These are phyloP conservation scores for Corylus avellana DNA, from an alignment of 306 rosid species.

Conservation along the genomic window DNA sequence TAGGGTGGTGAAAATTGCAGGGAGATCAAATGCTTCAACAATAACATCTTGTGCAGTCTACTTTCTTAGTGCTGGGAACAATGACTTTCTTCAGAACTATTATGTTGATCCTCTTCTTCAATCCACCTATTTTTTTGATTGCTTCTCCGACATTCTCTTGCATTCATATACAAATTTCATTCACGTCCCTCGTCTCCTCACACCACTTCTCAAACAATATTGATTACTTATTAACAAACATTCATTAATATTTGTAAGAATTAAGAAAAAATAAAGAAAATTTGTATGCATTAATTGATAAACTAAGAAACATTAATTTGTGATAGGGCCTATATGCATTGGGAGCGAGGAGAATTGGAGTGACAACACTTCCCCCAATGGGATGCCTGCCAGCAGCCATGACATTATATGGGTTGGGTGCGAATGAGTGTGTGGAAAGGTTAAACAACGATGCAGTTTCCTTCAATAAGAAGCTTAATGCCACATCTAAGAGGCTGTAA, in stretches of 20 bases:
- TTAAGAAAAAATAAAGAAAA: no score
- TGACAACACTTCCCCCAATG: slow-evolving; percentile 62
- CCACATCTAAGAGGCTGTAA: slow-evolving; percentile 54
- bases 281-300: background rate
- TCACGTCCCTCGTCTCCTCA: no score
- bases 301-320: background rate
- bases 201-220: no score
- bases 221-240: no score
- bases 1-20: slow-evolving; percentile 44
- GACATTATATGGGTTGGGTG: slow-evolving; percentile 58
- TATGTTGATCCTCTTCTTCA: no score
- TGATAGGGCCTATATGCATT: slow-evolving; percentile 55
- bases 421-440: slow-evolving; percentile 51
- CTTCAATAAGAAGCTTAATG: slow-evolving; percentile 55
- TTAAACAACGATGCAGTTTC: slow-evolving; percentile 51
- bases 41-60: no score
- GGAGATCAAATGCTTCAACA: slow-evolving; percentile 45
- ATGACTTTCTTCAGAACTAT: no score
- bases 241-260: no score
- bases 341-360: slow-evolving; percentile 76
- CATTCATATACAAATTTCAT: no score
- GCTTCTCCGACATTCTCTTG: no score
- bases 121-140: no score
- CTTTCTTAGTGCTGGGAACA: no score
- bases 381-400: slow-evolving; percentile 70